These are phyloP conservation scores for Pythium rhizo-oryzae DNA, from an alignment of 352 stramenopile genomes.

Conservation along the genomic window DNA sequence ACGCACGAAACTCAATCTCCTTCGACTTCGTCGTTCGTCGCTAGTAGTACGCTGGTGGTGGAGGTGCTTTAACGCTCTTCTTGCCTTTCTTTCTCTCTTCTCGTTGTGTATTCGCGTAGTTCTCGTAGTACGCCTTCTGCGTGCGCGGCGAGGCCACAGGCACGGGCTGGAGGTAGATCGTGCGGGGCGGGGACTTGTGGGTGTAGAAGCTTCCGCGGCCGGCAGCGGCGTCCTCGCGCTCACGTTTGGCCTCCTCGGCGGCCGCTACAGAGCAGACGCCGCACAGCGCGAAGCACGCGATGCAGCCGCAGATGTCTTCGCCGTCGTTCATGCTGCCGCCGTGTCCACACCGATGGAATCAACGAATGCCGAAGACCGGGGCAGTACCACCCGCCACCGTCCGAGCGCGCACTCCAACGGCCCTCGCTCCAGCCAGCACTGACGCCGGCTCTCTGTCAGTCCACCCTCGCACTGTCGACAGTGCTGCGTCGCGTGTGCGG, in stretches of 20 bases:
- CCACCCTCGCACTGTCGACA: too few species aligned
- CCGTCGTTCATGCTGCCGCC: slow-evolving; percentile 59
- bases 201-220: slow-evolving; percentile 28
- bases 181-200: slow-evolving; percentile 47
- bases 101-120: slow-evolving; percentile 19
- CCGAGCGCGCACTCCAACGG: too few species aligned
- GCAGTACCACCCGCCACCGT: too few species aligned
- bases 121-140: slow-evolving; percentile 42
- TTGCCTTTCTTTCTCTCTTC: neutral
- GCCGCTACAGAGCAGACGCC: slow-evolving; percentile 77
- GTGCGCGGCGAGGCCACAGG: slow-evolving; percentile 44
- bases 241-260: slow-evolving; percentile 80
- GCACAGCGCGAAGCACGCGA: slow-evolving; percentile 72
- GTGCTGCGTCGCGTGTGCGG: neutral
- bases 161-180: slow-evolving; percentile 72
- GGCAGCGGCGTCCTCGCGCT: slow-evolving; percentile 58
- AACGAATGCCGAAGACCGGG: neutral
- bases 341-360: neutral
- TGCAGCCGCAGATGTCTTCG: slow-evolving; percentile 76
- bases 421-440: neutral
- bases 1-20: neutral
- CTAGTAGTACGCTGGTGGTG: slow-evolving; percentile 25
- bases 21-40: neutral
- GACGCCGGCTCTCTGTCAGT: neutral
- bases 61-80: slow-evolving; percentile 6